phyloP scores from a whole-genome alignment of 345 rosid genomes.

The Gossypium longicalyx region DNA sequence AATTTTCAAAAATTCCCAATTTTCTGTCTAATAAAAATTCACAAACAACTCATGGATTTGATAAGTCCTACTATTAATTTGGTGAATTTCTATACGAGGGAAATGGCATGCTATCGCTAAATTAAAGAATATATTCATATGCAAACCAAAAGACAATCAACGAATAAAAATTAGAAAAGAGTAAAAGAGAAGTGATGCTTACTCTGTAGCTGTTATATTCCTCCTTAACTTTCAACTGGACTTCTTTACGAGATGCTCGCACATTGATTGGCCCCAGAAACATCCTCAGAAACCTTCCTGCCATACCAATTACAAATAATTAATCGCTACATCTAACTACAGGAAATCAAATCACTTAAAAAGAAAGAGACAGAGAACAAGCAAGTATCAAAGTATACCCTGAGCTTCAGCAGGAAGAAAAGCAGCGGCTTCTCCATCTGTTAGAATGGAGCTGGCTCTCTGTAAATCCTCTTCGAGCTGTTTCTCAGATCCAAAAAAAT shows the following conservation, averaged over 20 bases:
- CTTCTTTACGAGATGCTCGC: constrained; percentile 75
- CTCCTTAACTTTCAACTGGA: constrained; percentile 91
- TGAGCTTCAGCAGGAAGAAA: constrained; percentile 72
- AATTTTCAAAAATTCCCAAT: background rate
- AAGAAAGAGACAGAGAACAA: background rate
- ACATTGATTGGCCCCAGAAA: constrained; percentile 95
- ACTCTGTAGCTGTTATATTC: constrained; percentile 96
- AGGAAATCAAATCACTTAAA: background rate
- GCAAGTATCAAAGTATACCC: constrained; percentile 32
- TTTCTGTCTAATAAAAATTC: background rate
- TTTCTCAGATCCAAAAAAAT: background rate
- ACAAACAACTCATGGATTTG: background rate
- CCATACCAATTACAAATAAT: background rate
- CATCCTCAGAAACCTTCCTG: constrained; percentile 79
- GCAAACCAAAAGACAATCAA: background rate
- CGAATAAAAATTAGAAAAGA: background rate
- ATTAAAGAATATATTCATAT: background rate
- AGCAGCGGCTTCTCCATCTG: constrained; percentile 80
- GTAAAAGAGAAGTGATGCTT: constrained; percentile 32
- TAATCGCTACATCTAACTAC: background rate
- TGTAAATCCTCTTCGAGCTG: constrained; percentile 86
- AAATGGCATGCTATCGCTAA: background rate
- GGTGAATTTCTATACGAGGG: background rate
- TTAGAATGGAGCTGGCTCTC: constrained; percentile 59
- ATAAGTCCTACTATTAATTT: background rate